Base-by-base conservation (phyloP, 2,329 filamentous ascomycete species). In the Peltaster fructicola region DNA sequence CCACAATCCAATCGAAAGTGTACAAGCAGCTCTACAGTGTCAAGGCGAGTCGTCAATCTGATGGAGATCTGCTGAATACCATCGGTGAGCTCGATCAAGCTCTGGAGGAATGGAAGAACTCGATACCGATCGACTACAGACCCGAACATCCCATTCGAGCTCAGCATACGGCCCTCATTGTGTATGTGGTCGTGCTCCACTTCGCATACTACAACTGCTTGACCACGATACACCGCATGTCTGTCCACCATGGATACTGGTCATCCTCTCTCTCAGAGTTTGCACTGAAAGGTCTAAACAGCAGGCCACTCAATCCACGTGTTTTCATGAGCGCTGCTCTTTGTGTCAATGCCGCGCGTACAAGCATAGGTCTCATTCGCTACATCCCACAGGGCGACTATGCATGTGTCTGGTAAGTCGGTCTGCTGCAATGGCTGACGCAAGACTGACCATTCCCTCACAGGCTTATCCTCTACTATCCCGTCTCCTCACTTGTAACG, bases 181-280 rank as follows among this genome's bases (percentile, higher is more conserved):
- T 98, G 11, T 85, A 95, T 37, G 71, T 98, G 25, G 84, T 92
- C 32, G 80, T 92, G 48, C 58, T 98, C 30, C 88, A 98, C 50
- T 90, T 98, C 43, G 75, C 81, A 2, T 98, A 98, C 52, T 95
- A 95, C 58, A 98, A 98, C 49, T 93, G 84, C 41, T 56, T 98
- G 25, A 93, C 85, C 1, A 98, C 88, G 0, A 93, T 98, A 35
- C 88, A 98, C 49, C 79, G 88, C 25, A 98, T 95, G 88, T 91
- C 81, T 20, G 78, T 95, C 15, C 88, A 95, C 41, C 84, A 93
- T 46, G 88, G 88, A 8, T 93, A 92, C 54, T 98, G 88, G 88
- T 95, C 85, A 1, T 93, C 80, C 44, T 70, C 88, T 17, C 56
- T 98, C 19, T 91, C 84, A 17, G 85, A 95, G 43, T 95, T 82